These are phyloP conservation scores for Colletotrichum endophyticum DNA, from an alignment of 2,329 filamentous ascomycete species.

Conservation along the genomic window DNA sequence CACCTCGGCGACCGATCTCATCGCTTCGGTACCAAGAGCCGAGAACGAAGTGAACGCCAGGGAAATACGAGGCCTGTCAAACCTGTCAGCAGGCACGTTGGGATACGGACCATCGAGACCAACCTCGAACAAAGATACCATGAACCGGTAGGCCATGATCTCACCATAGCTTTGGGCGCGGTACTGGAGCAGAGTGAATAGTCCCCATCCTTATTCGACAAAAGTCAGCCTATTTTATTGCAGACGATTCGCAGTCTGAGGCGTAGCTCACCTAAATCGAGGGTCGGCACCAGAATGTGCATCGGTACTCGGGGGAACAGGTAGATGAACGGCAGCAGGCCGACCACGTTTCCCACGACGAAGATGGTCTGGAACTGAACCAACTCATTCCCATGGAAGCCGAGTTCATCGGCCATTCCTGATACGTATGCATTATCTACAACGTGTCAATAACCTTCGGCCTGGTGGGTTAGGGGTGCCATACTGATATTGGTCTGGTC, in stretches of 20 bases:
- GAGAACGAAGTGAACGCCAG: constrained; percentile 46
- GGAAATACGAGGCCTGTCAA: constrained; percentile 39
- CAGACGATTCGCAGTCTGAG: background rate
- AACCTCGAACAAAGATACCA: constrained; percentile 42
- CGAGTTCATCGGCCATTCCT: constrained; percentile 9
- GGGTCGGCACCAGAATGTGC: constrained; percentile 53
- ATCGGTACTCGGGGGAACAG: constrained; percentile 52
- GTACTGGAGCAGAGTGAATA: constrained; percentile 62
- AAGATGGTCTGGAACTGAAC: constrained; percentile 15
- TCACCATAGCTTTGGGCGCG: constrained; percentile 53
- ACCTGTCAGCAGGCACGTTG: constrained; percentile 33
- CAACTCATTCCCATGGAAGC: background rate
- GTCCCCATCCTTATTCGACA: constrained; percentile 46
- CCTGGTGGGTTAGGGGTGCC: too few species aligned
- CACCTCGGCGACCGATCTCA: constrained; percentile 67
- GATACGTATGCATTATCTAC: constrained; percentile 4
- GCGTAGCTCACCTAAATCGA: constrained; percentile 43
- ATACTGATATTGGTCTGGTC: constrained; percentile 59
- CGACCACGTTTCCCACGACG: constrained; percentile 49
- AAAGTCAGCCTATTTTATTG: background rate
- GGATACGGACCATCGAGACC: constrained; percentile 44
- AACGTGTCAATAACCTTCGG: background rate
- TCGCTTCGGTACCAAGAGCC: constrained; percentile 63
- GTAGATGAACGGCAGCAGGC: constrained; percentile 57
- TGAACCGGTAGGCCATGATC: constrained; percentile 42